Base-by-base conservation (phyloP, 306 rosid species). In the Quercus agrifolia region DNA sequence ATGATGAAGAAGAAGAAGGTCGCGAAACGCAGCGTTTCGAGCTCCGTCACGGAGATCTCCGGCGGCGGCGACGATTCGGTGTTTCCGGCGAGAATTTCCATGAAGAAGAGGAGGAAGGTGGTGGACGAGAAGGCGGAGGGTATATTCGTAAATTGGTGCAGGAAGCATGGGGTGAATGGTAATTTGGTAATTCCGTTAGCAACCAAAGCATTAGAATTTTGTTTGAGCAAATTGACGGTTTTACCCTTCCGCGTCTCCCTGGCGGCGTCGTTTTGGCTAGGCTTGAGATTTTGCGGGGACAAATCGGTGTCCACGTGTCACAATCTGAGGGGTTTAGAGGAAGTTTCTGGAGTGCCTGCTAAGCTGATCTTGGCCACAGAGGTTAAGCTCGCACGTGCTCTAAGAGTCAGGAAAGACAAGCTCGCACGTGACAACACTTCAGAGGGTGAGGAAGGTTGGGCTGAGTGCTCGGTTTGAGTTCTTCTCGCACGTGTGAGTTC, bases 191-290 rank as follows among this genome's bases (percentile, higher is more conserved):
- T 76, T 6, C 30, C 81, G 23, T 4, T 38, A 3, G 82, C 88
- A 1, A 38, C 73, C 12, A 10, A 76, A 5, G 79, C 82, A 17
- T 72, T 82, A 18, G 46, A 52, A 15, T 71, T 81, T 15, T 78
- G 77, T 66, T 12, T 79, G 68, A 55, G 61, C 11, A 82, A 59
- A 75, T 73, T 83, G 84, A 69, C 56, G 56, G 59, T 17, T 2
- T 74, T 86, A 35, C 90, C 93, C 31, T 74, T 76, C 51, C 81
- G 86, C 62, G 94, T 90, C 63, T 79, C 72, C 2, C 75, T 83
- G 1, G 89, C 97, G 85, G 79, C 89, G 90, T 84, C 97, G 90
- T 86, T 92, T 82, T 92, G 97, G 97, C 77, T 77, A 31, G 93
- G 84, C 0, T 6, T 92, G 52, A 86, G 88, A 70, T 70, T 69